Evolutionary conservation across 306 rosid species (phyloP).

Genomic region (Rosa lucieae): DNA sequence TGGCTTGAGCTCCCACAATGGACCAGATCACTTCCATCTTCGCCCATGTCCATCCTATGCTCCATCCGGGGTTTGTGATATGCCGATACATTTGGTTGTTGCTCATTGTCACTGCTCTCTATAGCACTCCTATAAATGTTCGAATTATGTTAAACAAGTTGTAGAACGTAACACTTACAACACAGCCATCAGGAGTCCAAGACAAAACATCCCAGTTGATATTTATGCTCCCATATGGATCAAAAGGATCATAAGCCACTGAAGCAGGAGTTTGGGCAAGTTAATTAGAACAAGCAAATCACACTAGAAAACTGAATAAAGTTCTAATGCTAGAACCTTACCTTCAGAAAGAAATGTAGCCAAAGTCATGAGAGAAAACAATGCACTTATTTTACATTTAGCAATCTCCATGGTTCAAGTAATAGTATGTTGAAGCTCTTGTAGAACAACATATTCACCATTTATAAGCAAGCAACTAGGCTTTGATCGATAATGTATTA

Average conservation of each 20-base stretch:
- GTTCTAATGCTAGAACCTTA: neutral
- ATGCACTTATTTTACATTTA: neutral
- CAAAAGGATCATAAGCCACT: constrained; percentile 38
- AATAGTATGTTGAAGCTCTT: neutral
- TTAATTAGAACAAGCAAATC: neutral
- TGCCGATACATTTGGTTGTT: constrained; percentile 65
- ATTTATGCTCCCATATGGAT: constrained; percentile 36
- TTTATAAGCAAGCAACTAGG: neutral
- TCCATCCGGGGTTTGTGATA: constrained; percentile 69
- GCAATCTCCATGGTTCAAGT: neutral
- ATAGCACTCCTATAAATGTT: neutral
- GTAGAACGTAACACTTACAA: constrained; percentile 16
- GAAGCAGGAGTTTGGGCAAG: neutral
- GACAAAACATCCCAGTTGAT: constrained; percentile 41
- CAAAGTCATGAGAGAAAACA: constrained; percentile 3
- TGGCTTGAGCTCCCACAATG: constrained; percentile 72
- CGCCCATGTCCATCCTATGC: constrained; percentile 81
- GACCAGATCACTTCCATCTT: constrained; percentile 72
- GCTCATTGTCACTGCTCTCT: constrained; percentile 45
- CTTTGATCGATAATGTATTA: neutral
- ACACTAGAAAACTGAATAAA: too few relatives aligned
- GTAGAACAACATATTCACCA: neutral
- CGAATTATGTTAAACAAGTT: too few relatives aligned
- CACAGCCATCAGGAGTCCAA: constrained; percentile 44
- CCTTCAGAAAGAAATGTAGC: constrained; percentile 14